Evolutionary conservation across 1,284 basidiomycete species (phyloP), one percentile per base, ranked within the genome.

Genomic region (Rhodotorula sp.): DNA sequence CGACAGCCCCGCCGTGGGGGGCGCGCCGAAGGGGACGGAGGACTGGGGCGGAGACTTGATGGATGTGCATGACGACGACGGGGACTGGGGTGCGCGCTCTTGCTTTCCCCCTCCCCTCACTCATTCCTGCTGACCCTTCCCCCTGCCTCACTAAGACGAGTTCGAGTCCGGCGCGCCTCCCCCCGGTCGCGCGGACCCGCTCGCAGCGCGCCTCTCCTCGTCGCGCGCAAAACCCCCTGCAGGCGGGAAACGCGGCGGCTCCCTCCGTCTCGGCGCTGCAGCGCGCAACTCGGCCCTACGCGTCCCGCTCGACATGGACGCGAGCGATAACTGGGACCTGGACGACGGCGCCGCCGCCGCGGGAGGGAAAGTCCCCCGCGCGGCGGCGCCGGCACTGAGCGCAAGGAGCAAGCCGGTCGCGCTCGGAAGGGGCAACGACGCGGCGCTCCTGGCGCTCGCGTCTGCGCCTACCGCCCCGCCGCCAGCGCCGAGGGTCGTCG

Each of bases 31-130:
- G 22, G 70, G 60, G 25, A 89, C 88, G 9, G 82, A 71, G 29
- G 82, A 82, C 54, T 80, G 78, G 76, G 80, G 79, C 8, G 88
- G 87, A 39, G 91, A 96, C 81, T 81, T 96, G 66, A 95, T 96
- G 81, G 93, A 97, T 78, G 88, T 97, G 17, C 89, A 94, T 79
- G 92, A 91, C 1, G 93, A 97, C 77, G 86, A 89, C 46, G 94
- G 90, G 79, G 94, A 97, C 80, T 97, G 94, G 94, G 90, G 92
- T 91, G 79, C 80, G 86, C 53, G 5, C 32, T 32, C 46, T 59
- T 25, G 25, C 39, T n/a, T 8, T 37, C 62, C 27, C 58, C 25
- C 25, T 29, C 25, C 34, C 32, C 13, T 46, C 17, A 17, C 27
- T 41, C 29, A 12, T 29, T 50, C 21, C 3, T 15, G 22, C 10